These are phyloP conservation scores for Logfia minima DNA, from an alignment of 129 eudicot genomes.

Conservation along the genomic window DNA sequence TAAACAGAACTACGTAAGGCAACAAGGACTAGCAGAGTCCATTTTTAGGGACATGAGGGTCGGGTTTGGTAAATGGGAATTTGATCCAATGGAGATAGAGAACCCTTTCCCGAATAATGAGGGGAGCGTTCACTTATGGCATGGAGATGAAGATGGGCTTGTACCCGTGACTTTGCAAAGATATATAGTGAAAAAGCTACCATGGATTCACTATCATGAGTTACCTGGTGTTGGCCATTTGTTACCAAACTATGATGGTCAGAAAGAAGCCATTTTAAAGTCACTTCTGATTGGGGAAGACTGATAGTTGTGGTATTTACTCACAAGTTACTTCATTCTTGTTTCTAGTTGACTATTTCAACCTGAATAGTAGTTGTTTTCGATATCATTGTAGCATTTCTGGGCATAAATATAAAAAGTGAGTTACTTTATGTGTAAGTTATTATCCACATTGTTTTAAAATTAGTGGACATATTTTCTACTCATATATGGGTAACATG, in stretches of 20 bases:
- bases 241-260: constrained; percentile 34
- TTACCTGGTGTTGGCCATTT: constrained; percentile 53
- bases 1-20: constrained; percentile 53
- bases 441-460: too few relatives aligned
- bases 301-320: not conserved
- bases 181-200: constrained; percentile 53
- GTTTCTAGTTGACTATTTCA: too few relatives aligned
- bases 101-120: constrained; percentile 47
- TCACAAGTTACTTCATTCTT: too few relatives aligned
- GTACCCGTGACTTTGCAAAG: constrained; percentile 59
- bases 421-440: not conserved
- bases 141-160: constrained; percentile 62
- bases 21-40: constrained; percentile 72
- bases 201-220: constrained; percentile 70
- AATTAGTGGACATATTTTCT: too few relatives aligned
- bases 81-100: constrained; percentile 63
- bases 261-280: constrained; percentile 47
- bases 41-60: constrained; percentile 60
- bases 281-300: constrained; percentile 43
- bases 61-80: constrained; percentile 81
- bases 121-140: constrained; percentile 73
- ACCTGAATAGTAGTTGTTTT: not conserved
- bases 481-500: too few relatives aligned
- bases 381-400: not conserved
- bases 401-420: not conserved